phyloP scores from a whole-genome alignment of 164 flowering plant genomes.

The Macadamia integrifolia region DNA sequence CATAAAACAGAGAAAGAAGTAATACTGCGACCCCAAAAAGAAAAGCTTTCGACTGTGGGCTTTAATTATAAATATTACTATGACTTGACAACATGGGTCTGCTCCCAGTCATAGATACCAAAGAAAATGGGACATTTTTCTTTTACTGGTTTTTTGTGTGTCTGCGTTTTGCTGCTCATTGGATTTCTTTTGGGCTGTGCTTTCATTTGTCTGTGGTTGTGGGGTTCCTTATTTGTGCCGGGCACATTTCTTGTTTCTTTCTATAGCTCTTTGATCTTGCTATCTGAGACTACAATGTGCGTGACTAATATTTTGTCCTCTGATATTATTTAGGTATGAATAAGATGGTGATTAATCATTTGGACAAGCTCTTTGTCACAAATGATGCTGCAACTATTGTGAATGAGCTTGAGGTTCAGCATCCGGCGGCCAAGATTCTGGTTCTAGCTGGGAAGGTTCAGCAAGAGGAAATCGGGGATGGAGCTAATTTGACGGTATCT shows the following conservation, averaged over 20 bases:
- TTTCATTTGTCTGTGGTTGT: background rate
- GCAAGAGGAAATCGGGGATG: conserved; percentile 97
- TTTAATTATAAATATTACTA: too few species aligned
- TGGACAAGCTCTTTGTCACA: conserved; percentile 92
- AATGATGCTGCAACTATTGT: conserved; percentile 96
- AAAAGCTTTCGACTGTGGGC: too few species aligned
- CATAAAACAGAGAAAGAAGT: too few species aligned
- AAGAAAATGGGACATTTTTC: too few species aligned
- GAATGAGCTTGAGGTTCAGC: conserved; percentile 94
- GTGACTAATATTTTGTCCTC: background rate
- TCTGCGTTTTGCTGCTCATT: background rate
- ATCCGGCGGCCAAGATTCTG: conserved; percentile 92
- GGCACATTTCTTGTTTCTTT: too few species aligned
- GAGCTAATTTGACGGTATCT: conserved; percentile 81
- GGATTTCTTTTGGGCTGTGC: background rate
- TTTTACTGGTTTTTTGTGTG: too few species aligned
- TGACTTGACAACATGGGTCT: too few species aligned
- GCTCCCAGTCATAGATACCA: too few species aligned
- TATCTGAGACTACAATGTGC: background rate
- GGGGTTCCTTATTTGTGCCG: too few species aligned
- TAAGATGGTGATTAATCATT: conserved; percentile 94
- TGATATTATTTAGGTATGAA: conserved; percentile 63
- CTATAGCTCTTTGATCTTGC: too few species aligned
- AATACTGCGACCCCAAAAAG: too few species aligned
- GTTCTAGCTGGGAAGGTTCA: conserved; percentile 93